Conservation (phyloP, 2,329 filamentous ascomycete species). For the Claviceps quebecensis region DNA sequence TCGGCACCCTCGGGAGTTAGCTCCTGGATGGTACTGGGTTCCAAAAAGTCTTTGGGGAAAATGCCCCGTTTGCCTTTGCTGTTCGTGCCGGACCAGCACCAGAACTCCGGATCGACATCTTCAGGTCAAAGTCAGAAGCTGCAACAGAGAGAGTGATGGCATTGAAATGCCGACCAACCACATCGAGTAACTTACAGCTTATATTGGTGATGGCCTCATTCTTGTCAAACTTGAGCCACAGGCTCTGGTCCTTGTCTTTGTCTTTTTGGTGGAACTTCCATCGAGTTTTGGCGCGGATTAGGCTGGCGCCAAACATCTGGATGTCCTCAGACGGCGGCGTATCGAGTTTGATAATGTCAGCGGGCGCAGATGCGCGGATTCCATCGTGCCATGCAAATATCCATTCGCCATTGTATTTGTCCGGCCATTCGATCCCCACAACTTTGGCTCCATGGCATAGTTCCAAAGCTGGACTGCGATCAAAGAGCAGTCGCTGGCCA, state of each 20-base stretch:
- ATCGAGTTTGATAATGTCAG: conserved; percentile 34
- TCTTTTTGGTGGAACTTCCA: conserved; percentile 40
- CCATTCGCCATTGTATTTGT: conserved; percentile 40
- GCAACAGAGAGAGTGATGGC: background rate
- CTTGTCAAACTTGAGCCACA: conserved; percentile 50
- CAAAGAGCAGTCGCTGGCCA: conserved; percentile 30
- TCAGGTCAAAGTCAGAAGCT: background rate
- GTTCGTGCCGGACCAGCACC: conserved; percentile 43
- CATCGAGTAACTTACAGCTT: conserved; percentile 27
- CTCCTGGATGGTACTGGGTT: conserved; percentile 30
- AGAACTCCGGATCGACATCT: conserved; percentile 34
- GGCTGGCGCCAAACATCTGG: conserved; percentile 30
- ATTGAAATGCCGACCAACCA: background rate
- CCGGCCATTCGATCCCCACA: conserved; percentile 36
- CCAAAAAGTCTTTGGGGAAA: conserved; percentile 37
- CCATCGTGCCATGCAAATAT: conserved; percentile 44
- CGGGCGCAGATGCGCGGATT: conserved; percentile 32
- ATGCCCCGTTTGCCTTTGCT: conserved; percentile 38
- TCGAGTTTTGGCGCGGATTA: conserved; percentile 32
- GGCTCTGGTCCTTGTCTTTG: conserved; percentile 27
- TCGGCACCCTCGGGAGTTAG: conserved; percentile 14
- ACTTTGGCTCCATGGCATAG: conserved; percentile 34
- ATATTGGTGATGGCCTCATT: conserved; percentile 55
- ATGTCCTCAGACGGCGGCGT: conserved; percentile 32
- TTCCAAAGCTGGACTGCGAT: conserved; percentile 31